A percentile compares a stretch with the other conserved stretches of the same genome.
Evolutionary conservation across 2,329 filamentous ascomycete species (phyloP).

Genomic region (Fusarium drepaniforme): DNA sequence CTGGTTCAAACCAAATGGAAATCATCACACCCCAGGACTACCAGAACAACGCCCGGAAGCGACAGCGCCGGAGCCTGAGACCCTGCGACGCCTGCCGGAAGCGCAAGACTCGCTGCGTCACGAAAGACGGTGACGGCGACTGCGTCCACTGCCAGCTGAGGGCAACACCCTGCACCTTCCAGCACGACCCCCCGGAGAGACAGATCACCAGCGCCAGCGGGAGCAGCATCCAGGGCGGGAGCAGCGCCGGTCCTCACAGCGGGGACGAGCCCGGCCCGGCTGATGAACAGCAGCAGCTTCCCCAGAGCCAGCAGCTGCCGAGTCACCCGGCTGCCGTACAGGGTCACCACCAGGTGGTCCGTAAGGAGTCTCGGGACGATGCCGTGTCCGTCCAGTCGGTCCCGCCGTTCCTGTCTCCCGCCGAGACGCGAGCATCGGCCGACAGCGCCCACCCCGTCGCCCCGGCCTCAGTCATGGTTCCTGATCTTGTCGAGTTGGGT

Average conservation of each 20-base stretch:
- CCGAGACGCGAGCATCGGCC: slow-evolving; percentile 42
- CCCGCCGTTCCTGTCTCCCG: slow-evolving; percentile 42
- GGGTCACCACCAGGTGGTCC: slow-evolving; percentile 26
- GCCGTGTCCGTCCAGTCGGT: slow-evolving; percentile 37
- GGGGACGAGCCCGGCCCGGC: slow-evolving; percentile 29
- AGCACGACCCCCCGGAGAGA: slow-evolving; percentile 45
- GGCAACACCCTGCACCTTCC: slow-evolving; percentile 45
- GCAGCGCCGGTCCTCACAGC: slow-evolving; percentile 19
- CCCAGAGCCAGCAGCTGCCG: slow-evolving; percentile 6
- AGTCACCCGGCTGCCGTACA: slow-evolving; percentile 6
- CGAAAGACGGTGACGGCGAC: slow-evolving; percentile 43
- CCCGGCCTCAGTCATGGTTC: slow-evolving; percentile 32
- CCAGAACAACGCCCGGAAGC: slow-evolving; percentile 45
- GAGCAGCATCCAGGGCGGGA: slow-evolving; percentile 20
- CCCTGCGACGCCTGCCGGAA: slow-evolving; percentile 50
- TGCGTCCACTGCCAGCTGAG: slow-evolving; percentile 47
- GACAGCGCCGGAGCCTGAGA: slow-evolving; percentile 44
- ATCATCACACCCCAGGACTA: slow-evolving; percentile 49
- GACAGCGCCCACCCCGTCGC: slow-evolving; percentile 33
- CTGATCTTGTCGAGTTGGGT: slow-evolving; percentile 22
- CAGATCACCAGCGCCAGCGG: slow-evolving; percentile 35
- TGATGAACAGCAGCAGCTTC: slow-evolving; percentile 22
- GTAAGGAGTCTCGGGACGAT: slow-evolving; percentile 43
- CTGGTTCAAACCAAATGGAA: slow-evolving; percentile 42
- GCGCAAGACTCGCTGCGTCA: slow-evolving; percentile 50